Conservation (phyloP, 2,329 filamentous ascomycete genomes). For the Beauveria varroae region DNA sequence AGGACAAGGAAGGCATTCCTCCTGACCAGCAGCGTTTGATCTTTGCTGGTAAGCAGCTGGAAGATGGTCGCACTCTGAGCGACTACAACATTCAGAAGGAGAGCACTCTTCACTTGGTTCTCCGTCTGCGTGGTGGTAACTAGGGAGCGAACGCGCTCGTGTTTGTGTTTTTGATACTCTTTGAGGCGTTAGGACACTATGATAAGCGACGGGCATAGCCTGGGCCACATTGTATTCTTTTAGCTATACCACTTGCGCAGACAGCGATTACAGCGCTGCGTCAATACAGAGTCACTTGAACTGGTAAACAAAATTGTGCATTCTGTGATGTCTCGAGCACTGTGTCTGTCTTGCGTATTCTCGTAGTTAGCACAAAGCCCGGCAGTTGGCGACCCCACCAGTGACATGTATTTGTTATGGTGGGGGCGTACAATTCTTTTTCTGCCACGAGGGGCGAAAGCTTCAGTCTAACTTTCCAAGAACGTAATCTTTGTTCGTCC, state of each 20-base stretch:
- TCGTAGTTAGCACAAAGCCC: no score
- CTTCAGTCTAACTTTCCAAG: neutral
- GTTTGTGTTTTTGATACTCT: conserved; percentile 5
- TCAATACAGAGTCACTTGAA: conserved; percentile 14
- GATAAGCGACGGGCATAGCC: neutral
- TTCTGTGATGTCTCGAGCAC: neutral
- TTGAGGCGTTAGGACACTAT: conserved; percentile 5
- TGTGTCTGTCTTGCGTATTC: no score
- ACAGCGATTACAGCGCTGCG: conserved; percentile 13
- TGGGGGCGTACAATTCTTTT: neutral
- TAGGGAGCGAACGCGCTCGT: conserved; percentile 24
- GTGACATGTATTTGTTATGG: neutral
- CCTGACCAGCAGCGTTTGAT: conserved; percentile 94
- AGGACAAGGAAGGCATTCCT: conserved; percentile 97
- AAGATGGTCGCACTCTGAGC: conserved; percentile 81
- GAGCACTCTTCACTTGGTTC: conserved; percentile 75
- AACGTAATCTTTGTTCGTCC: neutral
- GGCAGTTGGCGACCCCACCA: neutral
- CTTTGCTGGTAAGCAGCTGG: conserved; percentile 92
- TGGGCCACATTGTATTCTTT: conserved; percentile 12
- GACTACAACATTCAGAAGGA: conserved; percentile 99
- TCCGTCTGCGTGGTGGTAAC: conserved; percentile 79
- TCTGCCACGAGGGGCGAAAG: neutral
- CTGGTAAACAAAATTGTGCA: neutral
- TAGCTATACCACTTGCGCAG: conserved; percentile 12